Conservation (phyloP, 495 filamentous ascomycete species). For the Annulohypoxylon moriforme region DNA sequence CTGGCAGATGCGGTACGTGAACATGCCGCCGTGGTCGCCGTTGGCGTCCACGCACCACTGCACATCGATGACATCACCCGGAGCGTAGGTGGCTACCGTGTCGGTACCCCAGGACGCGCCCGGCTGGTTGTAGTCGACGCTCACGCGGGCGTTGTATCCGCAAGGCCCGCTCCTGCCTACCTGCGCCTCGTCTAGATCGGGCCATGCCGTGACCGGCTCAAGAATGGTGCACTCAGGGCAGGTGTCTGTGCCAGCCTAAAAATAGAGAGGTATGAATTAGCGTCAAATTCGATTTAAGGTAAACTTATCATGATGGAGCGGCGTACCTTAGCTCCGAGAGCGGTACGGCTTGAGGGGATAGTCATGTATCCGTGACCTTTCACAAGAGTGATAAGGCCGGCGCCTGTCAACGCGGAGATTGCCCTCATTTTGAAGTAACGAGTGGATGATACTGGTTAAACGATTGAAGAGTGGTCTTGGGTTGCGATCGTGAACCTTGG, state of each 20-base stretch:
- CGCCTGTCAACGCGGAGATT: slow-evolving; percentile 18
- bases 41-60: slow-evolving; percentile 70
- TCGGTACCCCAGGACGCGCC: slow-evolving; percentile 56
- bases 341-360: slow-evolving; percentile 59
- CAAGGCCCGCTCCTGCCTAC: slow-evolving; percentile 66
- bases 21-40: slow-evolving; percentile 71
- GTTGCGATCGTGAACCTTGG: slow-evolving; percentile 1
- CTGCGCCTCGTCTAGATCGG: slow-evolving; percentile 57
- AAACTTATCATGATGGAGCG: neutral
- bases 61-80: slow-evolving; percentile 61
- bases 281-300: neutral
- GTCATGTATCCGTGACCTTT: slow-evolving; percentile 62
- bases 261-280: slow-evolving; percentile 7
- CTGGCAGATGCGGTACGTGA: slow-evolving; percentile 66
- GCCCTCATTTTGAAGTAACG: slow-evolving; percentile 38
- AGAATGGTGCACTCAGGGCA: slow-evolving; percentile 69
- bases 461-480: neutral
- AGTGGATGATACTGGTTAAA: neutral
- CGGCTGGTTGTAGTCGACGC: slow-evolving; percentile 67
- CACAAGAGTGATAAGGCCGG: slow-evolving; percentile 38
- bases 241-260: slow-evolving; percentile 62
- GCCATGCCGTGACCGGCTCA: slow-evolving; percentile 65
- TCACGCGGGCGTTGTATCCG: slow-evolving; percentile 67
- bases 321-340: slow-evolving; percentile 60
- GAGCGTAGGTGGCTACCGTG: slow-evolving; percentile 58